These are phyloP conservation scores for Botrytis fabae DNA, from an alignment of 2,329 filamentous ascomycete species.

Conservation along the genomic window DNA sequence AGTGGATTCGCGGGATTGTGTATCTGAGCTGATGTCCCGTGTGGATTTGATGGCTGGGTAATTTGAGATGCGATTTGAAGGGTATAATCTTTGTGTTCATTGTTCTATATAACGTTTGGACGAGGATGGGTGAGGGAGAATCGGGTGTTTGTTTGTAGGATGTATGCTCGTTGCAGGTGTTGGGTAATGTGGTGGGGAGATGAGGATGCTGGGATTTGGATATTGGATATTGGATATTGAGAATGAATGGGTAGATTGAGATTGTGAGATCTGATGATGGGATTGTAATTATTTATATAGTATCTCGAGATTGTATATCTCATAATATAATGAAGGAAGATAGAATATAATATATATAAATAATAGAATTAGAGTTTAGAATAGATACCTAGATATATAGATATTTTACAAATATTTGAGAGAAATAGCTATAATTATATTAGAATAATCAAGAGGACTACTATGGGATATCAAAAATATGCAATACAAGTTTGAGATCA, in stretches of 20 bases:
- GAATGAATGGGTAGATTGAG: background rate
- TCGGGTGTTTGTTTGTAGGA: too few species aligned
- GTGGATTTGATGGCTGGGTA: background rate
- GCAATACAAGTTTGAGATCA: background rate
- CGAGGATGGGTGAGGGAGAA: too few species aligned
- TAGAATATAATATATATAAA: background rate
- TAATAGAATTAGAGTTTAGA: background rate
- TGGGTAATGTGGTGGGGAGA: background rate
- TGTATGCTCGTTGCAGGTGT: too few species aligned
- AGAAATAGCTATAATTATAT: fast-evolving
- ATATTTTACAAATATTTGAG: background rate
- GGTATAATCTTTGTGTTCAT: background rate
- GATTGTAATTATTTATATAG: background rate
- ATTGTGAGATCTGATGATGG: background rate
- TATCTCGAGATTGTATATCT: background rate
- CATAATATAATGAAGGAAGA: background rate
- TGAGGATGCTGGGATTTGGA: background rate
- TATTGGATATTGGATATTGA: background rate
- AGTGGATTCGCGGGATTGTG: background rate
- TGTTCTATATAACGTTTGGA: too few species aligned
- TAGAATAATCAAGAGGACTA: background rate
- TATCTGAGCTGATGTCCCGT: background rate
- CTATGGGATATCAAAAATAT: background rate
- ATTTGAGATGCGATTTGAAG: too few species aligned
- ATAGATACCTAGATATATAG: background rate